Base-by-base conservation (phyloP, 192 early-diverging fungal species). In the Mortierella hygrophila region DNA sequence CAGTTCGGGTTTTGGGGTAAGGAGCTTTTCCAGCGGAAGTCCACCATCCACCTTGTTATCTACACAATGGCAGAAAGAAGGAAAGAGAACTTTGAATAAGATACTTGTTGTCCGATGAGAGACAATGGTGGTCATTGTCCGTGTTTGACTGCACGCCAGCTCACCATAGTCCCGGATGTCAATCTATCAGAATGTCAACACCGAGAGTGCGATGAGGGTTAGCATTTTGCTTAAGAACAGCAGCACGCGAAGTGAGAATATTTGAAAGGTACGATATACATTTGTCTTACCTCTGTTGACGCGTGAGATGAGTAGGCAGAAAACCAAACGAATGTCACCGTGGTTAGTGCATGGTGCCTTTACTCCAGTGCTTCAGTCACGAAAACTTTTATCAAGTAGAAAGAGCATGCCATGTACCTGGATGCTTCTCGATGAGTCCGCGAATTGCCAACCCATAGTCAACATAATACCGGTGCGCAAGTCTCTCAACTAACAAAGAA, bases 381-480 rank as follows among this genome's bases (percentile, higher is more conserved):
- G 21, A 13, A 13, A 29, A 8, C 10, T 4, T 46, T 18, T 11
- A 5, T 46, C 6, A 46, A 72, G 5, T 8, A 47, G 13, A 16
- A 35, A 49, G 29, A 15, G 42, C 13, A 13, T 29, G 42, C 1
- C 26, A 38, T 23, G 20, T 63, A 82, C 81, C 72, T 70, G 82
- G 82, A 76, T 97, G 94, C 73, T 95, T 93, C 79, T 91, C 91
- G 13, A 95, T 80, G 4, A 96, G 88, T 18, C 95, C 95, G 42
- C 94, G 90, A 29, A 96, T 88, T 10, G 94, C 92, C 21, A 96
- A 88, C 4, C 96, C 95, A 80, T 96, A 95, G 54, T 94, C 91
- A 18, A 89, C 81, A 81, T 92, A 93, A 79, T 97, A 96, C 2
- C 82, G 78, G n/a, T 88, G 47, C 78, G 94, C 94, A 13, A 94